These are phyloP conservation scores for Oryza brachyantha DNA, from an alignment of 176 grass and related monocot species.

Conservation along the genomic window DNA sequence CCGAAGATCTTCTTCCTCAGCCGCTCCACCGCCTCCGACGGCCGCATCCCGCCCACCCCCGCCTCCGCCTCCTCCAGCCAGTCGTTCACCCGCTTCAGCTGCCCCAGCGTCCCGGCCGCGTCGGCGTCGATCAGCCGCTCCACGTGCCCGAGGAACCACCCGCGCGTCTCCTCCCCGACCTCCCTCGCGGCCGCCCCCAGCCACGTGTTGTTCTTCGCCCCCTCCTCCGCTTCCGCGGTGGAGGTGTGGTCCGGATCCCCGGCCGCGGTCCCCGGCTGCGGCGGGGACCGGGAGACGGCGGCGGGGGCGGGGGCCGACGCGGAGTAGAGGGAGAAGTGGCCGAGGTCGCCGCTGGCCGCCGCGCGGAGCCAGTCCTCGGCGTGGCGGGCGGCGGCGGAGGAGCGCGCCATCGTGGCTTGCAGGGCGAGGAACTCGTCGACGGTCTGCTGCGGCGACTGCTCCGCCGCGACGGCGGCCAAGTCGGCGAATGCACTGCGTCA, in stretches of 20 bases:
- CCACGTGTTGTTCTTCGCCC: not conserved
- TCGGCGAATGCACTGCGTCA: constrained; percentile 33
- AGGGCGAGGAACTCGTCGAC: constrained; percentile 52
- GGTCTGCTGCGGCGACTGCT: constrained; percentile 42
- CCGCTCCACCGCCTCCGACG: constrained; percentile 25
- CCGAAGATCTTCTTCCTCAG: constrained; percentile 61
- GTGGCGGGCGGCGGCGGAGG: not conserved
- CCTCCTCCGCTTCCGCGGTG: too few species aligned
- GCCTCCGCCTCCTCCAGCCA: constrained; percentile 35
- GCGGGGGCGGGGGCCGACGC: not conserved
- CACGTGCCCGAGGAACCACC: constrained; percentile 54
- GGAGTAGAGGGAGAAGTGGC: constrained; percentile 21
- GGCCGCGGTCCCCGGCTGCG: not conserved
- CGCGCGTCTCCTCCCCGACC: constrained; percentile 34
- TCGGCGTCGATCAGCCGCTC: constrained; percentile 48
- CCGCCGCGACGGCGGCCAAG: constrained; percentile 8
- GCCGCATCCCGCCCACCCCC: not conserved
- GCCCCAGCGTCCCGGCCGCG: constrained; percentile 50
- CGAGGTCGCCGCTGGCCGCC: constrained; percentile 15
- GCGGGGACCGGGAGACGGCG: not conserved
- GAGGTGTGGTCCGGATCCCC: too few species aligned
- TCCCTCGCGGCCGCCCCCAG: constrained; percentile 14
- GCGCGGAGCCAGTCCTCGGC: constrained; percentile 28
- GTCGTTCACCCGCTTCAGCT: constrained; percentile 63
- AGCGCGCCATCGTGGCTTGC: constrained; percentile 21